Base-by-base conservation (phyloP, 208 protist genomes). In the Trypanosomatidae sp. region DNA sequence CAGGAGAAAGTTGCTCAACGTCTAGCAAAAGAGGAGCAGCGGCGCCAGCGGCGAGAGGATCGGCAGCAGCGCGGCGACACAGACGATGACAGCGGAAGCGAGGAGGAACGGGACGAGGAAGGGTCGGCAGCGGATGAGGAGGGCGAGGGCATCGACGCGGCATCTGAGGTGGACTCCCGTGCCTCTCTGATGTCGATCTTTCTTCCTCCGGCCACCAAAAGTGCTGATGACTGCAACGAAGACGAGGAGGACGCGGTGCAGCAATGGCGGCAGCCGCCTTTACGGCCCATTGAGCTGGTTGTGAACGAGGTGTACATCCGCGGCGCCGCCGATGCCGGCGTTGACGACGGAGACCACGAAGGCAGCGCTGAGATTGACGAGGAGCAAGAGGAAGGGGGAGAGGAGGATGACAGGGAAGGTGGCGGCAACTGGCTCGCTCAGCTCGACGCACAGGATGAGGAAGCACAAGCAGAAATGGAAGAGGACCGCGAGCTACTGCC, bases 361-460 rank as follows among this genome's bases (percentile, higher is more conserved):
- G 71, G 71, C 8, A 80, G 73, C 2, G 77, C 73, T 15, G 79
- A 71, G 49, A 69, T 78, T 12, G 72, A 87, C 13, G 85, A 86
- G n/a, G 85, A 85, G n/a, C 62, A 79, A 64, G 82, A 90, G 62
- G 86, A 85, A 50, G 70, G n/a, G 55, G 72, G n/a, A 0, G 80
- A 72, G 1, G 76, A 69, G 41, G 79, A 67, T 4, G 76, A 75
- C 25, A 75, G 59, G n/a, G 68, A 41, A 13, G 74, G 70, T n/a
- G 79, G 52, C 9, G 62, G n/a, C 17, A 58, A 41, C 30, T 74
- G 75, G 75, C 43, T 80, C 15, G 74, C 47, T 0, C 50, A 75
- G 50, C 69, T 75, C 25, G 62, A 79, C 25, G 71, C 75, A 46
- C 73, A 55, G 1, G 75, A 80, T 28, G 75, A 58, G 12, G 75